phyloP scores from a whole-genome alignment of 1,284 basidiomycete genomes.

The Baeospora myosura region DNA sequence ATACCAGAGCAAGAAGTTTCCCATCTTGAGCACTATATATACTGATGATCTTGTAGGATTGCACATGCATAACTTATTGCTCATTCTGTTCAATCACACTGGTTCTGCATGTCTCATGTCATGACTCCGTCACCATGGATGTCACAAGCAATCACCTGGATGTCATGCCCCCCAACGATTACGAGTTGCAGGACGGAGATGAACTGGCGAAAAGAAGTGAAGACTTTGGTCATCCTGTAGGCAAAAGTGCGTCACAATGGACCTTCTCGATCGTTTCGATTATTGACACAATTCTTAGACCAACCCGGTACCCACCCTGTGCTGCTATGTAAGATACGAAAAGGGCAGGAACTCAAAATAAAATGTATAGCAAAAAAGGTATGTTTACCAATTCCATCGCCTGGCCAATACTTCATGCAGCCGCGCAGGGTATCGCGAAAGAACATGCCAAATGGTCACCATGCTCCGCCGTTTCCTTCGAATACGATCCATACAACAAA shows the following conservation, averaged over 20 bases:
- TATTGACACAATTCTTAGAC: conserved; percentile 29
- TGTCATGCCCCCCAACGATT: conserved; percentile 38
- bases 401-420: conserved; percentile 6
- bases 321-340: conserved; percentile 86
- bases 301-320: conserved; percentile 63
- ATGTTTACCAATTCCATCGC: conserved; percentile 10
- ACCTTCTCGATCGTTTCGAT: conserved; percentile 5
- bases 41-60: conserved; percentile 56
- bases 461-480: conserved; percentile 89
- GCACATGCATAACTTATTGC: conserved; percentile 75
- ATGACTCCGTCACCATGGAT: conserved; percentile 66
- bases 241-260: conserved; percentile 65
- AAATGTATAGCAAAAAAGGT: conserved; percentile 93
- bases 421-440: conserved; percentile 83
- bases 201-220: conserved; percentile 68
- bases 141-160: conserved; percentile 77
- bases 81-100: conserved; percentile 77
- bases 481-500: conserved; percentile 98
- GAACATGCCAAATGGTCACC: conserved; percentile 99
- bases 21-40: conserved; percentile 1
- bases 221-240: conserved; percentile 81
- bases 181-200: conserved; percentile 46
- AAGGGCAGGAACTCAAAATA: conserved; percentile 87
- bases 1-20: conserved; percentile 53
- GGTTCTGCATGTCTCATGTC: conserved; percentile 64